Conservation (phyloP, 2,329 filamentous ascomycete genomes). For the Colletotrichum spaethianum region DNA sequence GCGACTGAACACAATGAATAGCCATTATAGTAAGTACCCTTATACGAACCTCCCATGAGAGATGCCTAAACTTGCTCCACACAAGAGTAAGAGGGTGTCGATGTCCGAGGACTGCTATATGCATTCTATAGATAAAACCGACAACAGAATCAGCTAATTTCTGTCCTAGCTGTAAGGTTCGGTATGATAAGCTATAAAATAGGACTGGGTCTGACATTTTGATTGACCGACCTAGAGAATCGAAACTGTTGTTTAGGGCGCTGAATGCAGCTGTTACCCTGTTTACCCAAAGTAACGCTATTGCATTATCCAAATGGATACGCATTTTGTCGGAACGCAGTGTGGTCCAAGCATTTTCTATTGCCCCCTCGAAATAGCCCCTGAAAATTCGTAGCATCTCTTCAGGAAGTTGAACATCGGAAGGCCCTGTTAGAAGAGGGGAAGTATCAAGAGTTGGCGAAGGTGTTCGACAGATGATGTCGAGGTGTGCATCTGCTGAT, state of each 20-base stretch:
- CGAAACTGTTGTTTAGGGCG: background rate
- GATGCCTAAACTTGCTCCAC: background rate
- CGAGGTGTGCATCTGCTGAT: background rate
- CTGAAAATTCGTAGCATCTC: slow-evolving; percentile 3
- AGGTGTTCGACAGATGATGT: slow-evolving; percentile 20
- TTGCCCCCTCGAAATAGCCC: background rate
- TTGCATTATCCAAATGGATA: background rate
- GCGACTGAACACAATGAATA: background rate
- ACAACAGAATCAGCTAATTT: background rate
- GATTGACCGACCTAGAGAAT: background rate
- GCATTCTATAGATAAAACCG: background rate
- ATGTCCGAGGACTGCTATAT: background rate
- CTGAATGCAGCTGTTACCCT: background rate
- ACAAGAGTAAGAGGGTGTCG: background rate
- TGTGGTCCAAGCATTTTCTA: background rate
- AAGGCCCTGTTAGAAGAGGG: background rate
- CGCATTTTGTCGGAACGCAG: background rate
- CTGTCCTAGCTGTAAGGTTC: background rate
- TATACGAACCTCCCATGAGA: background rate
- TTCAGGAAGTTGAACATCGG: background rate
- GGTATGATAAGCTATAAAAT: slow-evolving; percentile 2
- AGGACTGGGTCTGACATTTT: background rate
- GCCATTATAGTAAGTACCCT: background rate
- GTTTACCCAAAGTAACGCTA: background rate
- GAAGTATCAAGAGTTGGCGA: slow-evolving; percentile 2